These are phyloP conservation scores for Chytriomyces hyalinus DNA, from an alignment of 192 early-diverging fungal species.

Conservation along the genomic window DNA sequence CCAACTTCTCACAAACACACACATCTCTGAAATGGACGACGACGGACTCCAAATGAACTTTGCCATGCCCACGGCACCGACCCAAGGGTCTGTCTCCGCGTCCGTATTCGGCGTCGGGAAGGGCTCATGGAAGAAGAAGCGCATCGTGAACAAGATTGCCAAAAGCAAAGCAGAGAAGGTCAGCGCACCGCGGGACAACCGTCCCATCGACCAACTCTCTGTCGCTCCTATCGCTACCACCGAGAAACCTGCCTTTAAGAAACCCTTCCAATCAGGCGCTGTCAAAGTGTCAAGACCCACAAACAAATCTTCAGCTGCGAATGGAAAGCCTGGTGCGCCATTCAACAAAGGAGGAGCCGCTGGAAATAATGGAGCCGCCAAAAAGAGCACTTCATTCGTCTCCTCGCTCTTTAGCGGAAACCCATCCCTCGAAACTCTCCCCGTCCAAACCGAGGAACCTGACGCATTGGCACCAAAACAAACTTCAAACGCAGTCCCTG, in stretches of 20 bases:
- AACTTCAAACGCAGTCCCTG: constrained; percentile 26
- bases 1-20: too few species aligned
- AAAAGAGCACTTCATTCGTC: constrained; percentile 36
- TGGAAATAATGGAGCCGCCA: background rate
- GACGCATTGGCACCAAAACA: constrained; percentile 27
- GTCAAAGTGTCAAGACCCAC: background rate
- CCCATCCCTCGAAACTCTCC: constrained; percentile 52
- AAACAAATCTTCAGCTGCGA: background rate
- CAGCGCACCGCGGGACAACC: background rate
- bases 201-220: constrained; percentile 2
- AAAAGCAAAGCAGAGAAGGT: constrained; percentile 36
- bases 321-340: background rate
- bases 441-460: background rate
- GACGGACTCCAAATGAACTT: constrained; percentile 77
- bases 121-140: constrained; percentile 48
- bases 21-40: constrained; percentile 57
- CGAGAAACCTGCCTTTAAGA: background rate
- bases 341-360: background rate
- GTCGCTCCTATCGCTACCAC: background rate
- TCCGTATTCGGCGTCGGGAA: constrained; percentile 31
- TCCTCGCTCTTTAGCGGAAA: constrained; percentile 86
- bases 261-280: background rate
- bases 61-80: constrained; percentile 31
- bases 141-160: constrained; percentile 48
- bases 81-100: background rate